Evolutionary conservation across 495 filamentous ascomycete species (phyloP), one percentile per base, ranked within the genome.

Genomic region (Acidiella bohemica): DNA sequence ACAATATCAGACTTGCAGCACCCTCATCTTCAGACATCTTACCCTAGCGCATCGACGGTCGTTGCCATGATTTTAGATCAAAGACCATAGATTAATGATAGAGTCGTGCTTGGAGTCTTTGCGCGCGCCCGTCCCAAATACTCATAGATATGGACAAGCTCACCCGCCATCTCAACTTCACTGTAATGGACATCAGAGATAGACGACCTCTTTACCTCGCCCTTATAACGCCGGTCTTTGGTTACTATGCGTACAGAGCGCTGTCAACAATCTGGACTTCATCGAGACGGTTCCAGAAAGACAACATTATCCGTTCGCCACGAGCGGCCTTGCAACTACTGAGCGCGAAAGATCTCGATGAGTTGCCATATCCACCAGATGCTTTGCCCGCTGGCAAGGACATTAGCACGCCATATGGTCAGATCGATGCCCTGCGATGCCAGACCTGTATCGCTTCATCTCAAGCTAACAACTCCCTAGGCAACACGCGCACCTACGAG

Each of bases 331-430:
- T 76, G 11, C 58, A 65, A 6, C 50, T 57, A 1, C 55, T 75
- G n/a, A 64, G 65, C 14, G 8, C 60, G 14, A 51, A 63, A 5
- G 65, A 78, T 36, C 60, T 63, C 8, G 50, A 57, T 18, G 47
- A 57, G 35, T 60, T 80, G 3, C 76, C 83, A 2, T 82, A 93
- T 56, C 83, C 84, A 0, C 73, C 77, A 14, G 71, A 83, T 56
- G 66, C 75, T 21, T 67, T 85, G 18, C 87, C 84, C 0, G 84
- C 84, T 12, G 74, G 64, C 5, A 67, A 83, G 28, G 74, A 86
- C 60, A 78, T 93, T 16, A 56, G 66, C 3, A 81, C 73, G 5
- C 80, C 81, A 42, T 93, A 87, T 50, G 87, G 88, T 16, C 75
- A 68, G 19, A 78, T 85, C 19, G 65, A 82, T 26, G 80, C n/a